Evolutionary conservation across 2,329 filamentous ascomycete species (phyloP), one percentile per base, ranked within the genome.

Genomic region (Sclerotiophoma versabilis): DNA sequence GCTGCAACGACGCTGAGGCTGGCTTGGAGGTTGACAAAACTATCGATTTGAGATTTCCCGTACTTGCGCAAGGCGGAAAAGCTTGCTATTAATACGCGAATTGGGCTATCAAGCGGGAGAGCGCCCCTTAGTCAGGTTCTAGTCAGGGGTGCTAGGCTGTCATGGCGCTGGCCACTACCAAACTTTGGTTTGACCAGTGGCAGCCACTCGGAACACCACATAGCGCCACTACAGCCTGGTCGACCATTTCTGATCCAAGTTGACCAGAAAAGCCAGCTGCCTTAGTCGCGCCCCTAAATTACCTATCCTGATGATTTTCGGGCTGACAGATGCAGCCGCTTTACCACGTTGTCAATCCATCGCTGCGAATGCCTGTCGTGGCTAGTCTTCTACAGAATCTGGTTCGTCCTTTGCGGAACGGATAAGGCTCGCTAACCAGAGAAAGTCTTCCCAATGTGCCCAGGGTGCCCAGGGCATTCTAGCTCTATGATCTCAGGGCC

Each of bases 41-140:
- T 57, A 57, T 57, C 49, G 54, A 53, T 53, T 57, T 53, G 44
- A 53, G 39, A 53, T 57, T 49, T 52, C 39, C 19, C 36, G 43
- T 43, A 45, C 51, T 53, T 52, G 48, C 41, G 27, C 25, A 42
- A 27, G 44, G 15, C 32, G 17, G 30, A 44, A 52, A 52, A 57
- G 36, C 39, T 37, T 53, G 43, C 49, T 57, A 53, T 53, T 52
- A 53, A 53, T 57, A 53, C 43, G 43, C 37, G 23, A 30, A 30
- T 17, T 1, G 27, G 33, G 23, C 33, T 29, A 34, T 43, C 30
- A 30, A 33, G 22, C 54, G 54, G 54, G 54, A 57, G 54, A 57
- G 54, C 44, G 30, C 32, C 49, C 49, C 44, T 49, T 57, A 57
- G 54, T 44, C 44, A 36, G 33, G 43, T 26, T 29, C 54, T 57